Percentiles rank a stretch among this genome's conserved stretches.
Conservation (phyloP, 2,329 filamentous ascomycete genomes). For the Lachnellula suecica region DNA sequence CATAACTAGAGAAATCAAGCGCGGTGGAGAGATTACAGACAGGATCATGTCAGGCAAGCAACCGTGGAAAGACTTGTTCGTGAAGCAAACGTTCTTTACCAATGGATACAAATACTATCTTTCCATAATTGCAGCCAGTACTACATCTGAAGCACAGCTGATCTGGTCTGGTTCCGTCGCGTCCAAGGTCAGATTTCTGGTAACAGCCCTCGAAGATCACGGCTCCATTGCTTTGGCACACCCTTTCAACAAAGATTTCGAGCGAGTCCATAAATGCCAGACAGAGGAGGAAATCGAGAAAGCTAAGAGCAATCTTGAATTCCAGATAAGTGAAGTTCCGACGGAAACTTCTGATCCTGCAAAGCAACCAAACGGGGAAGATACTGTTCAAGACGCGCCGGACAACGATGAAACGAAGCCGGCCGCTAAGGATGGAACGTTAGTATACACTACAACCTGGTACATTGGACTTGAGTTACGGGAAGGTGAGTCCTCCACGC, state of each 20-base stretch:
- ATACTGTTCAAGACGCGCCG: conserved; percentile 38
- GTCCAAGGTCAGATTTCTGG: conserved; percentile 85
- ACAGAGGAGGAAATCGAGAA: conserved; percentile 60
- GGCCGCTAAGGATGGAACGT: conserved; percentile 30
- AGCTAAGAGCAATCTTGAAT: conserved; percentile 58
- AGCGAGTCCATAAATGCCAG: conserved; percentile 72
- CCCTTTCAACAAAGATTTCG: conserved; percentile 90
- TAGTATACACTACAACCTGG: conserved; percentile 84
- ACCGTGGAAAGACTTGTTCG: conserved; percentile 85
- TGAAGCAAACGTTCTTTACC: conserved; percentile 91
- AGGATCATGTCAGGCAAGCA: conserved; percentile 75
- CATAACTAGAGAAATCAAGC: conserved; percentile 78
- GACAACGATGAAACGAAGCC: conserved; percentile 38
- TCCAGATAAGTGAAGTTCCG: conserved; percentile 45
- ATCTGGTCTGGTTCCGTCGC: conserved; percentile 91
- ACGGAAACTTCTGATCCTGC: conserved; percentile 34
- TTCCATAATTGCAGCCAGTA: conserved; percentile 79
- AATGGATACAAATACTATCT: conserved; percentile 94
- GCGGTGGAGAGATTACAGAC: conserved; percentile 74
- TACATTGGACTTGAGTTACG: conserved; percentile 87
- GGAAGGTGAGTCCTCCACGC: conserved; percentile 55
- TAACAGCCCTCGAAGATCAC: conserved; percentile 79
- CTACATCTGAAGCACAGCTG: conserved; percentile 79
- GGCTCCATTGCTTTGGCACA: conserved; percentile 79
- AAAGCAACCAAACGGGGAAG: conserved; percentile 43